Evolutionary conservation across 805 yeast genomes (phyloP).

Genomic region (Naumovozyma dairenensis): DNA sequence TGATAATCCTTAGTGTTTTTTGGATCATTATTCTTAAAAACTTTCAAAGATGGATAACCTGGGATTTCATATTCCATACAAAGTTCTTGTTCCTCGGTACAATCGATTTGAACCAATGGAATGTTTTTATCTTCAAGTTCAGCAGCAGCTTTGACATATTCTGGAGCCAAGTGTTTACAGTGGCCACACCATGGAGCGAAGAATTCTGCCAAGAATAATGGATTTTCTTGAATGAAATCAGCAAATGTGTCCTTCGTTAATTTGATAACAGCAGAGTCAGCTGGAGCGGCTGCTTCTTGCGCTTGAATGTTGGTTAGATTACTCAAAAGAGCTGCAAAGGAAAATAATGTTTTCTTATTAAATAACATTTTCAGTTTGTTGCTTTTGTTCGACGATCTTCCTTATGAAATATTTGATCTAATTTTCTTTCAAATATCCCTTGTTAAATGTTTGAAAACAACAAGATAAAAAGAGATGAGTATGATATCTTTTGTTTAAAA

Average conservation of each 20-base stretch:
- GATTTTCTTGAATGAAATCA: conserved; percentile 56
- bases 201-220: conserved; percentile 76
- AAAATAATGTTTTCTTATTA: conserved; percentile 11
- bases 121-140: conserved; percentile 48
- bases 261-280: conserved; percentile 80
- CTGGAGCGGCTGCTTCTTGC: conserved; percentile 59
- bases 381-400: no score
- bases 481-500: no score
- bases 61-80: conserved; percentile 58
- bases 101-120: conserved; percentile 74
- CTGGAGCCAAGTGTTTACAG: conserved; percentile 82
- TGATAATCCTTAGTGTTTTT: conserved; percentile 49
- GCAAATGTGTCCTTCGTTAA: conserved; percentile 59
- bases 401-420: no score
- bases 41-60: conserved; percentile 81
- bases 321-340: conserved; percentile 15
- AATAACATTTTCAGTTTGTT: conserved; percentile 12
- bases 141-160: conserved; percentile 72
- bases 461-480: no score
- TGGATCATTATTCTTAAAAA: conserved; percentile 46
- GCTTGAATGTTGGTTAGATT: conserved; percentile 32
- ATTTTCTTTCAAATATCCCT: no score
- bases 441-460: no score
- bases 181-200: conserved; percentile 98
- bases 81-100: conserved; percentile 66